Base-by-base conservation (phyloP, 768 basidiomycete genomes). In the Tulasnella sp. region DNA sequence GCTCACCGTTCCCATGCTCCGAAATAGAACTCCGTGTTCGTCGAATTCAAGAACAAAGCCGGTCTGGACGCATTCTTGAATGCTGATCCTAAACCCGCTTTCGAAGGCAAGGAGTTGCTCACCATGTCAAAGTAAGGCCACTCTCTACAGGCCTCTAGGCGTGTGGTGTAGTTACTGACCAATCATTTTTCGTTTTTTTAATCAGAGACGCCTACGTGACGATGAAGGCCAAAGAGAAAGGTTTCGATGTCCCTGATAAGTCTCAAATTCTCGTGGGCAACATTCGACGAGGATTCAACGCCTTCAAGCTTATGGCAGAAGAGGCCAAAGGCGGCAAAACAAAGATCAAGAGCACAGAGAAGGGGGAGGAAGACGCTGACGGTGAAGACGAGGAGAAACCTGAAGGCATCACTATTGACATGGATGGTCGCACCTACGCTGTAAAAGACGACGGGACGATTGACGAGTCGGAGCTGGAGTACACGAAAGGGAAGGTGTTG, bases 81-180 rank as follows among this genome's bases (percentile, higher is more conserved):
- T 19, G 91, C 92, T 0, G 93, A 95, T 58, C 92, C 93, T 0
- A 94, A 95, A 84, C 95, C 95, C 0, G 86, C 90, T 24, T 98
- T 91, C 87, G 89, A 95, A 16, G 95, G 89, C 39, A 86, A 88
- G 21, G 92, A 94, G 81, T 87, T 98, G 44, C 84, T 93, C 72
- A 90, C 89, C 85, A 97, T 97, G 96, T 89, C 93, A 82, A 99
- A 99, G 93, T 95, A 82, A n/a, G 79, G 90, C 85, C 6, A 24
- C 74, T 44, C 56, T 2, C 8, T 7, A 0, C 9, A 7, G 52
- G 1, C 58, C 52, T 6, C 14, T 74, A 9, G 27, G 27, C 31
- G 44, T 34, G 52, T 7, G 18, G 27, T 10, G n/a, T 81, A 95
- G 94, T 73, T 83, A 92, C 91, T 81, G 93, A 88, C 10, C 98